phyloP scores from a whole-genome alignment of 305 asterid genomes.

The Rubia tinctorum region DNA sequence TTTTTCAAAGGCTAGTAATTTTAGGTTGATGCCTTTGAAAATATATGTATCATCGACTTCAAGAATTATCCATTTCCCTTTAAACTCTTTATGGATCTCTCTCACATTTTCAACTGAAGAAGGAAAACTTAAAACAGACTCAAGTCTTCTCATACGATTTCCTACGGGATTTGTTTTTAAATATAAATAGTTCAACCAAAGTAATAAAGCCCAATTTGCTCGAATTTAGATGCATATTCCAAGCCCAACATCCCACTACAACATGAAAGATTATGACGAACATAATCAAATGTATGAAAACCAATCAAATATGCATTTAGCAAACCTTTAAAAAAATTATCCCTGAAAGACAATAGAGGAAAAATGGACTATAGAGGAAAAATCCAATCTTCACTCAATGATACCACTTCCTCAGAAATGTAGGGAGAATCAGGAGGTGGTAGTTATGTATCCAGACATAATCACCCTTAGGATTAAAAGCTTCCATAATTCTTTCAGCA shows the following conservation, averaged over 20 bases:
- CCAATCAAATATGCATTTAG: too few species aligned
- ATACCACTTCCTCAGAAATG: slow-evolving; percentile 76
- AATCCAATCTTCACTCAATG: too few species aligned
- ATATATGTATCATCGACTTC: too few species aligned
- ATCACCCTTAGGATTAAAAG: too few species aligned
- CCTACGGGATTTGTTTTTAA: slow-evolving; percentile 47
- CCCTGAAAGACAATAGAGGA: slow-evolving; percentile 79
- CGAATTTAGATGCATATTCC: slow-evolving; percentile 81
- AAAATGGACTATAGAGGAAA: slow-evolving; percentile 93
- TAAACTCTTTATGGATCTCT: slow-evolving; percentile 59
- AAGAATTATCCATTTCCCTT: slow-evolving; percentile 62
- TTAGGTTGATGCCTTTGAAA: slow-evolving; percentile 82
- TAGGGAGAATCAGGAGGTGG: background rate
- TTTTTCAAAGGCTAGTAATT: slow-evolving; percentile 75
- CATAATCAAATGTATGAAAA: too few species aligned
- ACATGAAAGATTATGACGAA: slow-evolving; percentile 86
- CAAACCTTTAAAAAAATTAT: slow-evolving; percentile 69
- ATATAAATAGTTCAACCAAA: slow-evolving; percentile 75
- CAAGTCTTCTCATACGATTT: slow-evolving; percentile 74
- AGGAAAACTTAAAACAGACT: slow-evolving; percentile 58
- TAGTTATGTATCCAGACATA: background rate
- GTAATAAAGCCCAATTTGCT: slow-evolving; percentile 85
- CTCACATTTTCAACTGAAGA: slow-evolving; percentile 58
- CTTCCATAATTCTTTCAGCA: too few species aligned
- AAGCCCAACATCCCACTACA: slow-evolving; percentile 88